Percentiles rank a stretch among this genome's conserved stretches.
Evolutionary conservation across 495 filamentous ascomycete species (phyloP).

Genomic region (Penicillium samsonianum): DNA sequence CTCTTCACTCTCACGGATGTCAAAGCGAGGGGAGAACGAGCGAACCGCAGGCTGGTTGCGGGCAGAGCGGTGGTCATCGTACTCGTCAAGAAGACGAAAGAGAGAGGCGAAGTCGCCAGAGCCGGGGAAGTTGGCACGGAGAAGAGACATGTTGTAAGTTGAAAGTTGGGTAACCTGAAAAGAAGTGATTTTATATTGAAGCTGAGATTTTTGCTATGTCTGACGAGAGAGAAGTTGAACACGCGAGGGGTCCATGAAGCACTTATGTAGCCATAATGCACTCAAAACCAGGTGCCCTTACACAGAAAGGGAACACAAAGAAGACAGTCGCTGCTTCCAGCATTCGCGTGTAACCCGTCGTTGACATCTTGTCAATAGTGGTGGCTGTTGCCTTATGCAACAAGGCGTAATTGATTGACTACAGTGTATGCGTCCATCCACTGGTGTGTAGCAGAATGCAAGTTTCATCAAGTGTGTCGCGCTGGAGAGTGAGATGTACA

Average conservation of each 20-base stretch:
- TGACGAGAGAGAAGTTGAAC: not conserved
- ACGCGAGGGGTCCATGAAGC: not conserved
- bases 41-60: conserved; percentile 26
- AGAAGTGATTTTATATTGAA: not conserved
- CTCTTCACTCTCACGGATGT: conserved; percentile 69
- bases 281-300: not conserved
- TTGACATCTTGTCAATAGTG: not conserved
- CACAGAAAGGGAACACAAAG: not conserved
- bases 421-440: not conserved
- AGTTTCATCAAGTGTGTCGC: not conserved
- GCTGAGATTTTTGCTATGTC: not conserved
- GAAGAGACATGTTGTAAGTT: conserved; percentile 41
- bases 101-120: conserved; percentile 43
- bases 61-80: conserved; percentile 42
- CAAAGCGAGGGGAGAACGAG: conserved; percentile 76
- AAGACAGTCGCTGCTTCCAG: not conserved
- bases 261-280: conserved; percentile 1
- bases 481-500: not conserved
- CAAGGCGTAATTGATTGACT: not conserved
- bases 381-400: not conserved
- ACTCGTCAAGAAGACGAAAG: conserved; percentile 51
- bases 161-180: conserved; percentile 12
- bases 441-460: not conserved
- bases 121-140: conserved; percentile 33
- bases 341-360: not conserved